phyloP scores from a whole-genome alignment of 805 yeast species.

The Pichia thaimueangensis region DNA sequence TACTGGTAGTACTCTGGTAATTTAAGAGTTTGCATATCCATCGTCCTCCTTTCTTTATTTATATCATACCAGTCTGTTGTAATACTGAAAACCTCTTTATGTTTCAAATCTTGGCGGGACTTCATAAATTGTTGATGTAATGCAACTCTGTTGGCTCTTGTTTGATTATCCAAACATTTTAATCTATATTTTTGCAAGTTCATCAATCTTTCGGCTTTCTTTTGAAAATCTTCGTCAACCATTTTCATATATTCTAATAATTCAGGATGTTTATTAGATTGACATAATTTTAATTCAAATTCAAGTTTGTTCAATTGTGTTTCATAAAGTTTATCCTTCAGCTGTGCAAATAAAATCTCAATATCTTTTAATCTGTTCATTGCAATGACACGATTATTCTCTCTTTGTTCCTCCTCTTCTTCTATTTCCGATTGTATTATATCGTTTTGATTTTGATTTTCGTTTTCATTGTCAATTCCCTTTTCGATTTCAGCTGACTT shows the following conservation, averaged over 20 bases:
- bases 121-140: conserved; percentile 80
- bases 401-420: conserved; percentile 26
- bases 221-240: conserved; percentile 69
- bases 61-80: conserved; percentile 89
- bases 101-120: conserved; percentile 59
- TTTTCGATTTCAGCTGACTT: conserved; percentile 13
- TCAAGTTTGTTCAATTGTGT: conserved; percentile 74
- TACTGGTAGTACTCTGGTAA: conserved; percentile 39
- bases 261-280: conserved; percentile 89
- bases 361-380: conserved; percentile 68
- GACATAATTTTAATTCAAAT: conserved; percentile 79
- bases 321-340: conserved; percentile 78
- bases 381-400: conserved; percentile 51
- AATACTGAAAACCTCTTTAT: conserved; percentile 58
- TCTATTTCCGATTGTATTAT: conserved; percentile 17
- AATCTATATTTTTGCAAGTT: conserved; percentile 55
- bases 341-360: conserved; percentile 78
- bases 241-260: conserved; percentile 62
- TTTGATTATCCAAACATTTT: conserved; percentile 72
- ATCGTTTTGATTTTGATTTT: conserved; percentile 17
- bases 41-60: conserved; percentile 76
- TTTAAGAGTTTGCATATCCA: conserved; percentile 60
- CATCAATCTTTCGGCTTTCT: conserved; percentile 40
- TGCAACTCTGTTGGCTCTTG: conserved; percentile 69
- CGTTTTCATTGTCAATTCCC: conserved; percentile 13